phyloP scores from a whole-genome alignment of 2,329 filamentous ascomycete genomes.

The Colletotrichum kahawae region DNA sequence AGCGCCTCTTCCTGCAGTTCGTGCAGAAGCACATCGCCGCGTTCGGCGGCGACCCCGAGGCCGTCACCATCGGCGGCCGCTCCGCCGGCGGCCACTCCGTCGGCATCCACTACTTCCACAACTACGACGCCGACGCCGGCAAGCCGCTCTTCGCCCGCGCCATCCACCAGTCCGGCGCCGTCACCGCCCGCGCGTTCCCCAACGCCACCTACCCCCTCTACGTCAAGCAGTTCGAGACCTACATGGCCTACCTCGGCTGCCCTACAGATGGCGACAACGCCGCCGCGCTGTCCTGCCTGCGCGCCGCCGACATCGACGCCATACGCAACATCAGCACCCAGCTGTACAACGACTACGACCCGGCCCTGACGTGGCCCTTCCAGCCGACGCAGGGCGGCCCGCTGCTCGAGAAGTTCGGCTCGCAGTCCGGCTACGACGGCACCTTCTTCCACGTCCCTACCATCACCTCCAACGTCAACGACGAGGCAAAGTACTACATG shows the following conservation, averaged over 20 bases:
- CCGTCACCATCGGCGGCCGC: slow-evolving; percentile 71
- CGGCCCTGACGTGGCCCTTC: slow-evolving; percentile 63
- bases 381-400: slow-evolving; percentile 51
- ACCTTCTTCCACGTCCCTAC: slow-evolving; percentile 41
- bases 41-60: slow-evolving; percentile 70
- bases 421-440: slow-evolving; percentile 40
- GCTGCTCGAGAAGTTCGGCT: slow-evolving; percentile 51
- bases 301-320: slow-evolving; percentile 53
- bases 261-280: slow-evolving; percentile 47
- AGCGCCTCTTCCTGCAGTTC: slow-evolving; percentile 66
- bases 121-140: slow-evolving; percentile 63
- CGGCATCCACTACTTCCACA: slow-evolving; percentile 65
- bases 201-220: slow-evolving; percentile 44
- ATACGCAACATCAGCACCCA: slow-evolving; percentile 64
- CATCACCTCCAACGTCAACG: slow-evolving; percentile 40
- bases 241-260: slow-evolving; percentile 61
- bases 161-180: slow-evolving; percentile 67
- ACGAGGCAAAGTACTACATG: slow-evolving; percentile 40
- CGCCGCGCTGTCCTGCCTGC: slow-evolving; percentile 58
- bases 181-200: slow-evolving; percentile 41
- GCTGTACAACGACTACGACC: slow-evolving; percentile 58
- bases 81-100: slow-evolving; percentile 65
- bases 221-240: slow-evolving; percentile 54
- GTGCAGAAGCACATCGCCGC: slow-evolving; percentile 66
- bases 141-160: slow-evolving; percentile 67